A percentile compares a stretch with the other conserved stretches of the same genome.
Conservation (phyloP, 2,329 filamentous ascomycete species). For the Aspergillus sojae region DNA sequence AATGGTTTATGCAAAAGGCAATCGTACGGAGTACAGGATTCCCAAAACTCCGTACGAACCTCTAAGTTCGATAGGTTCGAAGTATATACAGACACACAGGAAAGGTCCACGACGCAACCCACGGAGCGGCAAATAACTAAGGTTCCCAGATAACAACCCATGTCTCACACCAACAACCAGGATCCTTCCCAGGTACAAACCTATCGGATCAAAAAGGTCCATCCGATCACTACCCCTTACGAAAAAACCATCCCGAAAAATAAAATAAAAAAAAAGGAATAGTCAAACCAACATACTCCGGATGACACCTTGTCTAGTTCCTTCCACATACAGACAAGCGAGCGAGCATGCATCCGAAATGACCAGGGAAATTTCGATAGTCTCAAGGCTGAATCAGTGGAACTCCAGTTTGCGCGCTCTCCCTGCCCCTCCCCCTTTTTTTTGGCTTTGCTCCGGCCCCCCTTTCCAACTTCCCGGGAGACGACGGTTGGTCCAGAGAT, state of each 20-base stretch:
- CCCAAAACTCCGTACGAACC: neutral
- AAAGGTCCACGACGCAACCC: neutral
- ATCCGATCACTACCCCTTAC: neutral
- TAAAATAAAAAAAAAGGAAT: neutral
- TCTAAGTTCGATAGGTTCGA: neutral
- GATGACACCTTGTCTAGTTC: neutral
- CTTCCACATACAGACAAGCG: neutral
- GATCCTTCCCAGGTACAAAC: neutral
- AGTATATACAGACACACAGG: neutral
- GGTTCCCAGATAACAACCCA: neutral
- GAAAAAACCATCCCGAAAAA: neutral
- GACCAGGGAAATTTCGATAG: slow-evolving; percentile 4
- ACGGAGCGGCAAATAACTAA: neutral
- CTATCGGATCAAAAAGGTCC: neutral
- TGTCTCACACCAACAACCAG: neutral
- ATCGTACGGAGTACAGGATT: neutral
- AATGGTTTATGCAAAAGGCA: neutral
- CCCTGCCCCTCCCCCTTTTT: slow-evolving; percentile 19
- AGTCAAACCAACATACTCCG: neutral
- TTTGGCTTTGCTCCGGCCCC: slow-evolving; percentile 14
- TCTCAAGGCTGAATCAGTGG: slow-evolving; percentile 2
- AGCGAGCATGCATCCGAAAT: neutral
- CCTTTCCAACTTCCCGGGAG: slow-evolving; percentile 14
- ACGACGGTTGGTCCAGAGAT: slow-evolving; percentile 9
- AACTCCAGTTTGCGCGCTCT: neutral